These are phyloP conservation scores for Brassica incana DNA, from an alignment of 345 rosid species.

Conservation along the genomic window DNA sequence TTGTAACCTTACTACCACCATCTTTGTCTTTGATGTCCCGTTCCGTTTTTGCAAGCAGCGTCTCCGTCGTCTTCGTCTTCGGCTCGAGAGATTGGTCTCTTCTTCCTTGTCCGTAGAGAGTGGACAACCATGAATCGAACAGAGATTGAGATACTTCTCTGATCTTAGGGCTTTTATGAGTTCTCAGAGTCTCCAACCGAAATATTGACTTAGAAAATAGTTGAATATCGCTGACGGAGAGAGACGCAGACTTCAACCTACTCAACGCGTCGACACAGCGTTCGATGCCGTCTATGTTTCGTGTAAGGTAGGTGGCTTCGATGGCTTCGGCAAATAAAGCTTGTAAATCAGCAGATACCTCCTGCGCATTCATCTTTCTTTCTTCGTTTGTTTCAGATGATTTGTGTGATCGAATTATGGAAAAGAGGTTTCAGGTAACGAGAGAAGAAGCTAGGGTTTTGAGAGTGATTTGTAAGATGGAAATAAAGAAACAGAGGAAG, in stretches of 20 bases:
- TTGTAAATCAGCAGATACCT: no score
- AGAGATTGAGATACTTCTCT: neutral
- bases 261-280: no score
- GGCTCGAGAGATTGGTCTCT: neutral
- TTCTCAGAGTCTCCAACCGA: constrained; percentile 14
- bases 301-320: no score
- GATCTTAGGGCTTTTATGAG: constrained; percentile 21
- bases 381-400: no score
- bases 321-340: no score
- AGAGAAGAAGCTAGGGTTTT: neutral
- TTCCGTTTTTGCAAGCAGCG: neutral
- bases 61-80: neutral
- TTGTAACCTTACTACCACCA: neutral
- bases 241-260: no score
- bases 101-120: neutral
- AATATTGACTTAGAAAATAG: neutral
- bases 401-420: neutral
- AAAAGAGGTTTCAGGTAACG: neutral
- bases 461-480: neutral
- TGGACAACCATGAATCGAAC: neutral
- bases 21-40: constrained; percentile 5
- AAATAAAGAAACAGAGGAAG: neutral
- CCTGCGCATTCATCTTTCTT: no score
- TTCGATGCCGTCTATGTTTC: no score
- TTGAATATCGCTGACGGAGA: neutral